Evolutionary conservation across 306 rosid species (phyloP), one percentile per base, ranked within the genome.

Genomic region (Cyamopsis tetragonoloba): DNA sequence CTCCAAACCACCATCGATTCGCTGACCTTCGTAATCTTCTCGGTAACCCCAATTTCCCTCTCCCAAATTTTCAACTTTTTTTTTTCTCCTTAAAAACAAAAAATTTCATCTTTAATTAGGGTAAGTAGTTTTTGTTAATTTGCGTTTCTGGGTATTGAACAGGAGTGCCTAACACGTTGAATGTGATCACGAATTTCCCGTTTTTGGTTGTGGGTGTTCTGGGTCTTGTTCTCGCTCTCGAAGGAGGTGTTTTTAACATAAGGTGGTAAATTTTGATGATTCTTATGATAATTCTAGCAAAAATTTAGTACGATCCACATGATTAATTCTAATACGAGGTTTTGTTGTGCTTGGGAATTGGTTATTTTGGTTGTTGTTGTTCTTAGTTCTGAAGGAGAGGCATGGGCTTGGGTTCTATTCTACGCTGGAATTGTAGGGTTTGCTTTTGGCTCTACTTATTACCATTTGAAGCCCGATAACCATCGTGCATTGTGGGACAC

Each of bases 161-260:
- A 85, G 91, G 91, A 35, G 85, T 88, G 5, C 95, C 95, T 24
- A 88, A 79, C 62, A 83, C 95, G 5, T 57, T 88, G 82, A 88
- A 88, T 35, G 89, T 88, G 76, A 66, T 85, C 53, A 81, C 95
- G 20, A 88, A 72, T 85, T 88, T 88, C 63, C 95, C 88, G 2
- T 88, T 85, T 68, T 76, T 88, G 76, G 83, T 83, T 72, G 89
- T 81, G 77, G 95, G 91, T 44, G 87, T 81, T 66, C 62, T 88
- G 49, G 89, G 95, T 22, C 64, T 88, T 35, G 87, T 88, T 68
- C 75, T 88, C 2, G 51, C 81, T 46, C 68, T 85, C 4, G 81
- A 79, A 62, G 84, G 86, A 17, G 84, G 72, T 10, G 6, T 88
- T 66, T 88, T 81, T 39, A 77, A 73, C 70, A 70, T 75, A 72